Evolutionary conservation across 805 yeast genomes (phyloP).

Genomic region (Lachancea fermentati): DNA sequence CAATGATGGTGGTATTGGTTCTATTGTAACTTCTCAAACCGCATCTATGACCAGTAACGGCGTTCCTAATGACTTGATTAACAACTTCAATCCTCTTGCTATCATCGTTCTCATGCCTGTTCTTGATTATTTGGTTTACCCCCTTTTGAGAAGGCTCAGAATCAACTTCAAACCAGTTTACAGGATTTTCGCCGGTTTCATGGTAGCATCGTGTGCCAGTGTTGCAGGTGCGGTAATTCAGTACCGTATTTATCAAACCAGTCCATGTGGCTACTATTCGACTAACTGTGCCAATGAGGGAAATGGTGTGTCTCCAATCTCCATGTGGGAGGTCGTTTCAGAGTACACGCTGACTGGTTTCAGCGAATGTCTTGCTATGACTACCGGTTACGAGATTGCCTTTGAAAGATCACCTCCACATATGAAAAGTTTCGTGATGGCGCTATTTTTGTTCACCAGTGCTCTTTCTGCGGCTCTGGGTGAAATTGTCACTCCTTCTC

Average conservation of each 20-base stretch:
- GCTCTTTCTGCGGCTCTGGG: conserved; percentile 66
- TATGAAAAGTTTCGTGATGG: conserved; percentile 41
- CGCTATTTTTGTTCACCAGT: conserved; percentile 57
- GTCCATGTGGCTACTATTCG: conserved; percentile 69
- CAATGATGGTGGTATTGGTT: conserved; percentile 14
- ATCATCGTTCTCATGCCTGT: conserved; percentile 75
- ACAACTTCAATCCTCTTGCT: conserved; percentile 69
- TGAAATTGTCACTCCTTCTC: conserved; percentile 38
- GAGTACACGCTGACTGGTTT: conserved; percentile 69
- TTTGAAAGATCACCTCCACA: conserved; percentile 73
- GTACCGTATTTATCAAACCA: conserved; percentile 58
- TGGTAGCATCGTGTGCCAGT: conserved; percentile 61
- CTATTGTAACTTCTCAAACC: conserved; percentile 25
- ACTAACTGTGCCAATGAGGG: conserved; percentile 41
- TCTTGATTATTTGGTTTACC: conserved; percentile 55
- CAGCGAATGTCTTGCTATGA: conserved; percentile 73
- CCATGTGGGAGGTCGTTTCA: conserved; percentile 60
- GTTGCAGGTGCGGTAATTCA: conserved; percentile 73
- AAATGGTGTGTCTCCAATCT: conserved; percentile 36
- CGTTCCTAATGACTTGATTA: conserved; percentile 74
- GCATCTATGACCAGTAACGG: conserved; percentile 70
- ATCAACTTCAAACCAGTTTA: conserved; percentile 63
- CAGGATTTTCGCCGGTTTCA: conserved; percentile 65
- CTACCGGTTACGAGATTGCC: conserved; percentile 80
- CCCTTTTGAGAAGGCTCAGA: conserved; percentile 39